phyloP scores from a whole-genome alignment of 495 filamentous ascomycete species.

The Penicillium pancosmium region DNA sequence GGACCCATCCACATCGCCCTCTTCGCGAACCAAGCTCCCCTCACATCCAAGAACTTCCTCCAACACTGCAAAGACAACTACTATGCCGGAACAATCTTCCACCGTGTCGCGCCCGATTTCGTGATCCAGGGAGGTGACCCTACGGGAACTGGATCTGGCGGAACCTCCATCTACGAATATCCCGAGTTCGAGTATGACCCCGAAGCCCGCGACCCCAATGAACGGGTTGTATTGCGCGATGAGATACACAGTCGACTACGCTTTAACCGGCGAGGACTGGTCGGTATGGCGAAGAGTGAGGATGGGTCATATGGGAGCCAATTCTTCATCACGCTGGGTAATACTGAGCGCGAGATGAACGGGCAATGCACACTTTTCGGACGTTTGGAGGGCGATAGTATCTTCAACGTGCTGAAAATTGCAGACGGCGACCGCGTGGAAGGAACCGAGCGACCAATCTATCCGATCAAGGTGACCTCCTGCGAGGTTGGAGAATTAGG shows the following conservation, averaged over 20 bases:
- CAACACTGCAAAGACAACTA: constrained; percentile 94
- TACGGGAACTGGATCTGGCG: constrained; percentile 87
- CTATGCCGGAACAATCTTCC: constrained; percentile 90
- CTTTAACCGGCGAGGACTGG: constrained; percentile 85
- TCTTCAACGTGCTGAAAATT: constrained; percentile 93
- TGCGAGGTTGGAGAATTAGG: constrained; percentile 77
- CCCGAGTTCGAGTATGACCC: constrained; percentile 75
- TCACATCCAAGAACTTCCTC: constrained; percentile 92
- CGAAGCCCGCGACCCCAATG: constrained; percentile 56
- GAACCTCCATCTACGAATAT: constrained; percentile 87
- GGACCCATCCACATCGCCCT: constrained; percentile 89
- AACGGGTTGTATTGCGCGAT: constrained; percentile 73
- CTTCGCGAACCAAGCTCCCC: constrained; percentile 89
- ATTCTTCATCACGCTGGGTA: constrained; percentile 91
- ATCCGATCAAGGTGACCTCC: constrained; percentile 77
- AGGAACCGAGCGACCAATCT: constrained; percentile 82
- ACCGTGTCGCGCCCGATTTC: constrained; percentile 89
- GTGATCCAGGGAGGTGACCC: constrained; percentile 95
- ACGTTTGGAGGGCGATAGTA: constrained; percentile 87
- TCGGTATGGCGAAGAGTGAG: constrained; percentile 86
- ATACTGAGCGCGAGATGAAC: constrained; percentile 78
- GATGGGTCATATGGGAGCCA: constrained; percentile 83
- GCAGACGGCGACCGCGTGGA: constrained; percentile 82
- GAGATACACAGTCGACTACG: constrained; percentile 91
- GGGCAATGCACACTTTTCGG: constrained; percentile 95